phyloP scores from a whole-genome alignment of 1,284 basidiomycete genomes.

The Retiboletus flavoniger region DNA sequence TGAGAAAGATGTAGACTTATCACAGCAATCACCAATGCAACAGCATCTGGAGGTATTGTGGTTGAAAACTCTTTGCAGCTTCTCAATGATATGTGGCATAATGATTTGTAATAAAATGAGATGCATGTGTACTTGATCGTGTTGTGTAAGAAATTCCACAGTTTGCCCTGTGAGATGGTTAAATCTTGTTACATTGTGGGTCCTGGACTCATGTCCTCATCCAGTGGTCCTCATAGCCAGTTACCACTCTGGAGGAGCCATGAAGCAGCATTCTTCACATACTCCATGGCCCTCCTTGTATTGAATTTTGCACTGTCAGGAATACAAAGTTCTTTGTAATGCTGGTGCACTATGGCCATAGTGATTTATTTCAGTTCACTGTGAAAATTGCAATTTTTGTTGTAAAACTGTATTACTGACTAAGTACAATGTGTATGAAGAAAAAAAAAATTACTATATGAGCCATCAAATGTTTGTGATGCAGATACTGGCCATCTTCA shows the following conservation, averaged over 20 bases:
- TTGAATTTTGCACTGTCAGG: too few relatives aligned
- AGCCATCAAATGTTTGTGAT: not conserved
- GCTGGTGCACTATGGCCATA: not conserved
- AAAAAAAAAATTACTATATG: not conserved
- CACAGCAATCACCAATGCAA: not conserved
- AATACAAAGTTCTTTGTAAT: too few relatives aligned
- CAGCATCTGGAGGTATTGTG: not conserved
- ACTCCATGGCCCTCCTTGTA: too few relatives aligned
- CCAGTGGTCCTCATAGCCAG: too few relatives aligned
- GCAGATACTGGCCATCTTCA: not conserved
- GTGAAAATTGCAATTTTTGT: not conserved
- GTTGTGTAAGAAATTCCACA: not conserved
- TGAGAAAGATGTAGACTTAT: not conserved
- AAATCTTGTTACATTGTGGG: too few relatives aligned
- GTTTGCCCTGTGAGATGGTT: too few relatives aligned
- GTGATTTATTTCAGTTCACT: not conserved
- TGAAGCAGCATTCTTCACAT: too few relatives aligned
- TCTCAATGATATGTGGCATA: not conserved
- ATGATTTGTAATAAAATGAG: not conserved
- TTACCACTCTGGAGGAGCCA: too few relatives aligned
- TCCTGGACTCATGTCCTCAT: too few relatives aligned
- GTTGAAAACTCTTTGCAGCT: not conserved
- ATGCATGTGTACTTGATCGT: not conserved
- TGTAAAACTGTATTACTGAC: not conserved
- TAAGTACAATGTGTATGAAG: not conserved